Evolutionary conservation across 768 basidiomycete species (phyloP).

Genomic region (Serendipita indica): DNA sequence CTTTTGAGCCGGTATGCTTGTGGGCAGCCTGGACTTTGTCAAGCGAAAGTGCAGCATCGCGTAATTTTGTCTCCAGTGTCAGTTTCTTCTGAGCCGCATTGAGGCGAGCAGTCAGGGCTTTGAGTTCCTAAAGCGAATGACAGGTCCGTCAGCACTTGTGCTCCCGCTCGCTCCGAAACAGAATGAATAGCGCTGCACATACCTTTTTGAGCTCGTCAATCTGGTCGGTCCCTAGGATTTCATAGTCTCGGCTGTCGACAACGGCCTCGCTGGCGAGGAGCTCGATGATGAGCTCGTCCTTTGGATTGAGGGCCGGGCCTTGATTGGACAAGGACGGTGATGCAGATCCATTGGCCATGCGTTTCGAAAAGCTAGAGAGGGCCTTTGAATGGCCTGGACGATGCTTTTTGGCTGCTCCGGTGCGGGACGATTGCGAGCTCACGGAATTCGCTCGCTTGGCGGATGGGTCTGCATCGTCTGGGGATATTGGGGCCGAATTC

Average conservation of each 20-base stretch:
- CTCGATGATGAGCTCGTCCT: slow-evolving; percentile 74
- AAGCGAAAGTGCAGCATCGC: slow-evolving; percentile 68
- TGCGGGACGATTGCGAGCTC: neutral
- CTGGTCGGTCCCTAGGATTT: slow-evolving; percentile 59
- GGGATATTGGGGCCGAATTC: neutral
- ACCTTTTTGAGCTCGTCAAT: slow-evolving; percentile 61
- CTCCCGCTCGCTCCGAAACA: neutral
- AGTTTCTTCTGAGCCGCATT: slow-evolving; percentile 59
- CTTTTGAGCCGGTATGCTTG: slow-evolving; percentile 41
- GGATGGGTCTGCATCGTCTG: neutral
- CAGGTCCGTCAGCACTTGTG: slow-evolving; percentile 3
- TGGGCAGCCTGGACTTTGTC: slow-evolving; percentile 46
- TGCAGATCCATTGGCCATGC: neutral
- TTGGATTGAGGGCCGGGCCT: neutral
- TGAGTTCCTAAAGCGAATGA: slow-evolving; percentile 44
- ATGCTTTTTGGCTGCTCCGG: neutral
- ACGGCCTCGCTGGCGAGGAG: slow-evolving; percentile 87
- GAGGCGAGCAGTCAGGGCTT: slow-evolving; percentile 48
- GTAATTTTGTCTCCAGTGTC: slow-evolving; percentile 69
- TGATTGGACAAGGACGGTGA: neutral
- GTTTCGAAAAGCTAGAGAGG: neutral
- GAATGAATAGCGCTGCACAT: slow-evolving; percentile 18
- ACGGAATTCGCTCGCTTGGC: neutral
- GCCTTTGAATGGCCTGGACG: slow-evolving; percentile 3
- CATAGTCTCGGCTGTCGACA: slow-evolving; percentile 74